Percentiles rank a stretch among this genome's conserved stretches.
Conservation (phyloP, 2,329 filamentous ascomycete genomes). For the Xylariaceae sp. region DNA sequence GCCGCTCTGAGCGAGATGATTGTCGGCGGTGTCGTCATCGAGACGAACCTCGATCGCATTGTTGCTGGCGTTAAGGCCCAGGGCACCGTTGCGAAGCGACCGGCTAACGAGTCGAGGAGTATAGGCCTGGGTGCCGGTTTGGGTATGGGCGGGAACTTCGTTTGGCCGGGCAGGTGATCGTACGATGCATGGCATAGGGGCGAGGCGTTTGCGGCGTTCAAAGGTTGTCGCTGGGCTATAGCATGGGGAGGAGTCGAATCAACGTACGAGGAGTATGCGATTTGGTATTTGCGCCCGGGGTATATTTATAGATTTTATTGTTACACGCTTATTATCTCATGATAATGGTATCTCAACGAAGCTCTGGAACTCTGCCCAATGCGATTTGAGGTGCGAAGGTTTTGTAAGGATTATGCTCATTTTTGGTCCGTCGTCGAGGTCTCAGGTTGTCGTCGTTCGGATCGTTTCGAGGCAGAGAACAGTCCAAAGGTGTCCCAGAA, state of each 20-base stretch:
- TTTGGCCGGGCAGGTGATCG: slow-evolving; percentile 41
- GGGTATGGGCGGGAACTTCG: slow-evolving; percentile 54
- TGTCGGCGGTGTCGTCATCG: slow-evolving; percentile 87
- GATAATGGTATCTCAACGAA: slow-evolving; percentile 13
- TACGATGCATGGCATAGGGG: slow-evolving; percentile 10
- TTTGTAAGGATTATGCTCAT: slow-evolving; percentile 13
- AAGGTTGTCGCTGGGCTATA: slow-evolving; percentile 13
- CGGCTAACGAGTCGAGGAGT: slow-evolving; percentile 62
- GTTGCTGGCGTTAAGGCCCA: slow-evolving; percentile 76
- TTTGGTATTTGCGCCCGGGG: slow-evolving; percentile 8
- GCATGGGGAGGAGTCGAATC: slow-evolving; percentile 3
- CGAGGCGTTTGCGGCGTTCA: slow-evolving; percentile 17
- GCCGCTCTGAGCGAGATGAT: slow-evolving; percentile 90
- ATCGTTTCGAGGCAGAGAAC: slow-evolving; percentile 26
- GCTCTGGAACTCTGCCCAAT: slow-evolving; percentile 31
- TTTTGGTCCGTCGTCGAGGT: slow-evolving; percentile 12
- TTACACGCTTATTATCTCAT: slow-evolving; percentile 21
- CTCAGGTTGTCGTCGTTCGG: slow-evolving; percentile 23
- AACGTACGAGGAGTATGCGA: slow-evolving; percentile 15
- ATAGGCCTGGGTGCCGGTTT: slow-evolving; percentile 45
- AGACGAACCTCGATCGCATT: slow-evolving; percentile 84
- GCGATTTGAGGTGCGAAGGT: slow-evolving; percentile 22
- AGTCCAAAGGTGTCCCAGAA: slow-evolving; percentile 36
- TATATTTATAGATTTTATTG: slow-evolving; percentile 5
- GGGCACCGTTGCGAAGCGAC: slow-evolving; percentile 71